Base-by-base conservation (phyloP, 495 filamentous ascomycete species). In the Chaetomium cochliodes region DNA sequence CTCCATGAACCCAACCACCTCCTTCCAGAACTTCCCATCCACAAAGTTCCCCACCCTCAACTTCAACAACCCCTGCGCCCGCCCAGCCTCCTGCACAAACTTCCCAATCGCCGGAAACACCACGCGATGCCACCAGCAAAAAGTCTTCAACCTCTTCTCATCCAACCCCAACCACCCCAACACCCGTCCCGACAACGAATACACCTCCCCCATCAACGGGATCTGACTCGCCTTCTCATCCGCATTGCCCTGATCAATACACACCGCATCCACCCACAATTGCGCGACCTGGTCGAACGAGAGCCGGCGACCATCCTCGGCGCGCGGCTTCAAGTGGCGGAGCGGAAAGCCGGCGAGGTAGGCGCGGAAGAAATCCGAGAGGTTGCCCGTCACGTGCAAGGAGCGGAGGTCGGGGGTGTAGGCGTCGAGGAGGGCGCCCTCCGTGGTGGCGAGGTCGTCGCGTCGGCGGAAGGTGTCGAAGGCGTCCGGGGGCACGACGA, bases 201-300 rank as follows among this genome's bases (percentile, higher is more conserved):
- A 75, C 15, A 75, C 46, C 57, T 73, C 56, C 11, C 65, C 65
- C 73, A 75, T 75, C 11, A 67, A 33, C 18, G 69, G 54, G 12
- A 75, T 65, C 58, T 72, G 68, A 9, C 47, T 49, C 11, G 62
- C 62, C 59, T 72, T 75, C 39, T 75, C 73, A 5, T 51, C 53
- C 26, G 61, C 52, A 20, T 68, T 66, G 2, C 44, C 55, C 58
- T 73, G 71, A 18, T 75, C 58, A 22, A 73, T 74, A 44, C 72
- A 71, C 23, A 70, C 20, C 11, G 67, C 65, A 51, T 74, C 70
- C 9, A 71, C 62, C 73, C 73, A 72, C 11, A 69, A 50, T 16
- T 51, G 57, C 12, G 51, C 28, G 5, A 65, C 52, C 30, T 65
- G 39, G 18, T 47, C 39, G 9, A 37, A 47, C 37, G 33, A 44